These are phyloP conservation scores for Acacia acuminata DNA, from an alignment of 306 rosid genomes.

Conservation along the genomic window DNA sequence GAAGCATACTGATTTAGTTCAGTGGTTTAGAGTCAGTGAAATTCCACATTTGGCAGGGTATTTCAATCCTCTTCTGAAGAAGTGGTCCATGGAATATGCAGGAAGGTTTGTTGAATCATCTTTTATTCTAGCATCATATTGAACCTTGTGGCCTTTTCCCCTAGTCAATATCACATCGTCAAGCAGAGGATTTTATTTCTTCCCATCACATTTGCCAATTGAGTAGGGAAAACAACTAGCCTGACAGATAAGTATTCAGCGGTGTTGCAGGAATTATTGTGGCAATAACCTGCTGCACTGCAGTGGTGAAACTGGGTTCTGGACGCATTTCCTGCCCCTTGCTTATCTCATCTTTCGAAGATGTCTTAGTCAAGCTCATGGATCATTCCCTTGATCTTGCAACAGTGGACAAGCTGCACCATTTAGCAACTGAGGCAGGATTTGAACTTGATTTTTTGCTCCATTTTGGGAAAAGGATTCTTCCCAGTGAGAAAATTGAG, in stretches of 20 bases:
- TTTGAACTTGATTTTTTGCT: constrained; percentile 56
- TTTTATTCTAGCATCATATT: constrained; percentile 30
- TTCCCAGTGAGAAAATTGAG: constrained; percentile 58
- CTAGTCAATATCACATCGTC: constrained; percentile 2
- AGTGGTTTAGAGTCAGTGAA: constrained; percentile 63
- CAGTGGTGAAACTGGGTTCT: constrained; percentile 60
- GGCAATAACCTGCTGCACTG: constrained; percentile 70
- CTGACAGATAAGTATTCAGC: constrained; percentile 61
- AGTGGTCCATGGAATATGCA: constrained; percentile 75
- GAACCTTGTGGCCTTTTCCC: constrained; percentile 3
- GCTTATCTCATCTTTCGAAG: constrained; percentile 33
- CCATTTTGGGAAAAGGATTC: constrained; percentile 63
- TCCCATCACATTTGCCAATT: constrained; percentile 12
- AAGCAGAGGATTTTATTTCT: constrained; percentile 15
- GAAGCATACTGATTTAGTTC: constrained; percentile 51
- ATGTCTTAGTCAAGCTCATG: constrained; percentile 61
- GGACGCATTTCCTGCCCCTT: constrained; percentile 32
- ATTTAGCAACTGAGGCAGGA: constrained; percentile 65
- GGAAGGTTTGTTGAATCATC: constrained; percentile 65
- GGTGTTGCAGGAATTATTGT: constrained; percentile 77
- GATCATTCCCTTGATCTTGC: constrained; percentile 57
- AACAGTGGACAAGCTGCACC: constrained; percentile 61
- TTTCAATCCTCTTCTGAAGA: constrained; percentile 63
- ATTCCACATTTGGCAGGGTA: constrained; percentile 49
- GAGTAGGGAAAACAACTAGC: constrained; percentile 24